Base-by-base conservation (phyloP, 2,329 filamentous ascomycete species). In the Niveomyces coronatus region DNA sequence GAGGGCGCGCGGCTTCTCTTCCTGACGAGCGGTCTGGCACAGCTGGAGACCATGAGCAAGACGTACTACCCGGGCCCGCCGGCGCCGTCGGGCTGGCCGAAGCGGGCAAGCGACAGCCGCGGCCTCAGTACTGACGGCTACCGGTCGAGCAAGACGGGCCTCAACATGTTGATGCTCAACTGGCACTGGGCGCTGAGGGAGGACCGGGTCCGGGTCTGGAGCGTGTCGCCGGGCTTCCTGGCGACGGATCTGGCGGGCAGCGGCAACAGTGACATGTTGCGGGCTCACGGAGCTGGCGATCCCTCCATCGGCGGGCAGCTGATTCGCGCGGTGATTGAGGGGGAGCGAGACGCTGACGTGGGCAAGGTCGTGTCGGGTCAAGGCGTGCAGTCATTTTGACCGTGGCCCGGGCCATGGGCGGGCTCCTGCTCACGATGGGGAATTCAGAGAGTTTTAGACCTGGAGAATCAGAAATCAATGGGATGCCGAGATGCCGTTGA, bases 111-210 rank as follows among this genome's bases (percentile, higher is more conserved):
- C n/a, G n/a, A n/a, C n/a, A 31, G 46, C 8, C 43, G 39, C 6
- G 40, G 27, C 22, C 27, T 34, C 14, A 41, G 23, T 33, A 16
- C 39, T 5, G 34, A 48, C 9, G 41, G 50, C 2, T 70, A 70
- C 42, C 57, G 65, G 4, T 52, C 53, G 18, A 49, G 51, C 18
- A 70, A 70, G 49, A 59, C 57, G 0, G 67, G 60, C 0, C 48
- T 70, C 42, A 69, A 68, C 44, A 70, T 69, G 66, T 41, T 68
- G 44, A 65, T 68, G 64, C 52, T 58, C 4, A 62, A 67, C 41
- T 70, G 64, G 61, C 41, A 49, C 11, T 51, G 60, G 11, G 40
- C 55, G 0, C 49, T 70, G 15, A 53, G 49, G 14, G 52, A 55
- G 6, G 63, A 67, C 26, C 57, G 60, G 0, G 62, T 67, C 2